Evolutionary conservation across 2,329 filamentous ascomycete genomes (phyloP).

Genomic region (Rosellinia necatrix): DNA sequence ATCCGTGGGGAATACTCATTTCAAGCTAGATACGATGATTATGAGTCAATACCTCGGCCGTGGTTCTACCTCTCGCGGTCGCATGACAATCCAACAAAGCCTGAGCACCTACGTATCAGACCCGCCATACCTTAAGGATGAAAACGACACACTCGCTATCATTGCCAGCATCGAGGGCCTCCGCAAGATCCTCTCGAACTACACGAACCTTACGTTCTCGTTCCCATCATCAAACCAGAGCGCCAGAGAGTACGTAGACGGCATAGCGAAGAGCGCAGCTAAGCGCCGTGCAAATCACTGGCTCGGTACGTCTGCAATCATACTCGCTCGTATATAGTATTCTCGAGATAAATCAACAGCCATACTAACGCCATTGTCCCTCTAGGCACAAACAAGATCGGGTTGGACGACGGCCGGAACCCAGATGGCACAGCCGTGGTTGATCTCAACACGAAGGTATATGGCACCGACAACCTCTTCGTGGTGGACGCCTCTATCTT

Average conservation of each 20-base stretch:
- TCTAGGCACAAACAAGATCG: constrained; percentile 61
- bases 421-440: constrained; percentile 62
- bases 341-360: neutral
- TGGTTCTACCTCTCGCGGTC: constrained; percentile 63
- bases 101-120: constrained; percentile 63
- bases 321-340: neutral
- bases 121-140: constrained; percentile 62
- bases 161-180: constrained; percentile 65
- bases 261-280: constrained; percentile 42
- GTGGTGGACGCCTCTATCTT: constrained; percentile 72
- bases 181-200: constrained; percentile 55
- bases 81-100: constrained; percentile 62
- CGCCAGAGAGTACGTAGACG: constrained; percentile 59
- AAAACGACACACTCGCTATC: constrained; percentile 64
- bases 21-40: constrained; percentile 49
- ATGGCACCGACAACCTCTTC: constrained; percentile 70
- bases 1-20: no score
- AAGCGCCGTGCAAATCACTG: constrained; percentile 56
- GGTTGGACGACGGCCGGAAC: constrained; percentile 57
- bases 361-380: neutral
- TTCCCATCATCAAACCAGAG: constrained; percentile 58
- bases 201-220: constrained; percentile 61
- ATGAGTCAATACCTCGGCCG: constrained; percentile 67
- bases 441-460: constrained; percentile 67
- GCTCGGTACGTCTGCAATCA: constrained; percentile 45